phyloP scores from a whole-genome alignment of 163 green algal genomes.

The Scenedesmus sp. region DNA sequence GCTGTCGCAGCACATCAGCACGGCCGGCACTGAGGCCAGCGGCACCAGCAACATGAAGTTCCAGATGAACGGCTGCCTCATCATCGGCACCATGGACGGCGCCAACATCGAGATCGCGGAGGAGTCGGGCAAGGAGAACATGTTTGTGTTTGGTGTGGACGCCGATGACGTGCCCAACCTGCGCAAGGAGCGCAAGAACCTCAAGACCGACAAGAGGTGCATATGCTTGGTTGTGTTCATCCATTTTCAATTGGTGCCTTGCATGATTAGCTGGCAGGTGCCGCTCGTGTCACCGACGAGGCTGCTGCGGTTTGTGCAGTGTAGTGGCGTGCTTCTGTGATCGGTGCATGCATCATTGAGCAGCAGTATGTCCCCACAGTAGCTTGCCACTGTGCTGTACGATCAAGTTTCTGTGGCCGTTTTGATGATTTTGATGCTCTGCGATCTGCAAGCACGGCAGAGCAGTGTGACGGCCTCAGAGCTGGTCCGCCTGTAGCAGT shows the following conservation, averaged over 20 bases:
- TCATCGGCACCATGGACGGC: conserved; percentile 99
- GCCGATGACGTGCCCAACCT: conserved; percentile 76
- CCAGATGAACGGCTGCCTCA: conserved; percentile 98
- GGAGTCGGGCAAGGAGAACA: conserved; percentile 97
- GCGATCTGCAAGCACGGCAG: no score
- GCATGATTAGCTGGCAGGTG: no score
- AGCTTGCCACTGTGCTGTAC: no score
- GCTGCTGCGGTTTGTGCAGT: no score
- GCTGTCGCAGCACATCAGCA: conserved; percentile 95
- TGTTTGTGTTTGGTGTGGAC: conserved; percentile 98
- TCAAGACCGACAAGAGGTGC: conserved; percentile 88
- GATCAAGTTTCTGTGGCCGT: no score
- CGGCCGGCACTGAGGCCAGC: conserved; percentile 85
- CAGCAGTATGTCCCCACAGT: no score
- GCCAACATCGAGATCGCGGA: conserved; percentile 99
- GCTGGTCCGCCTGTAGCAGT: no score
- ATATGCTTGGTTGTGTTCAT: neutral
- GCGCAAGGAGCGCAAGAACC: conserved; percentile 84
- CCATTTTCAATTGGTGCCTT: neutral
- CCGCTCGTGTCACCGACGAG: no score
- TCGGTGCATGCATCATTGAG: no score
- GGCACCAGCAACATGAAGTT: conserved; percentile 99
- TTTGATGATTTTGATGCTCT: no score
- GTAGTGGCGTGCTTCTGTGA: no score
- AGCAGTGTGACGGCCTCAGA: no score